A percentile compares a stretch with the other conserved stretches of the same genome.
Evolutionary conservation across 1,284 basidiomycete genomes (phyloP).

Genomic region (Pterula multifida): DNA sequence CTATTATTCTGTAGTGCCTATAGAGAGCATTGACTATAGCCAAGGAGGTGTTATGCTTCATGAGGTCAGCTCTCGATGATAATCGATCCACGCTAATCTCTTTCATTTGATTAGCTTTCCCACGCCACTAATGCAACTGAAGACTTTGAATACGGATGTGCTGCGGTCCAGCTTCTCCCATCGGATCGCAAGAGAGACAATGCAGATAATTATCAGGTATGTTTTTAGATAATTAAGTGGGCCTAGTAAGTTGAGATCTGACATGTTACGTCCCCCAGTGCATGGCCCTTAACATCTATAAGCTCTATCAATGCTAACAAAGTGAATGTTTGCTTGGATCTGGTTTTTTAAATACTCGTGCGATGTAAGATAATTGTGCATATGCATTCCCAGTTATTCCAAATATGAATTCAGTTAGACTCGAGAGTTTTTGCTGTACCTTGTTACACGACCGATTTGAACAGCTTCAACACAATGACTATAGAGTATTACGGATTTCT

Average conservation of each 20-base stretch:
- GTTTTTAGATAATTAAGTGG: background rate
- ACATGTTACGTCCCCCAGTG: background rate
- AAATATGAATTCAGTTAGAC: too few relatives aligned
- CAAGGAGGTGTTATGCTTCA: constrained; percentile 11
- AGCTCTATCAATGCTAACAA: constrained; percentile 4
- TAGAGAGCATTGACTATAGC: constrained; percentile 8
- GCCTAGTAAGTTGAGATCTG: background rate
- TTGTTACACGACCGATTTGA: too few relatives aligned
- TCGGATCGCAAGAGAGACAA: constrained; percentile 10
- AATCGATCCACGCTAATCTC: background rate
- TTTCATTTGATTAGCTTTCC: constrained; percentile 8
- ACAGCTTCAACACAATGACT: too few relatives aligned
- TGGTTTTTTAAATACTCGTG: too few relatives aligned
- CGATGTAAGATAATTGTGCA: too few relatives aligned
- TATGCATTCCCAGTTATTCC: too few relatives aligned
- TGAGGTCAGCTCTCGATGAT: constrained; percentile 5
- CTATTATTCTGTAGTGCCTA: background rate
- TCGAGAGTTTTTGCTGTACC: too few relatives aligned
- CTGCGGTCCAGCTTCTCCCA: constrained; percentile 2
- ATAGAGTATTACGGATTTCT: too few relatives aligned
- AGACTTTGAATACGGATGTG: constrained; percentile 10
- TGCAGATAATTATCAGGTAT: constrained; percentile 7
- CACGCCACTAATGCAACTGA: constrained; percentile 9
- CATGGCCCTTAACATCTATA: constrained; percentile 6
- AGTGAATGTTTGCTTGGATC: too few relatives aligned